Percentiles rank a stretch among this genome's conserved stretches.
Conservation (phyloP, 2,329 filamentous ascomycete species). For the Escovopsis weberi region DNA sequence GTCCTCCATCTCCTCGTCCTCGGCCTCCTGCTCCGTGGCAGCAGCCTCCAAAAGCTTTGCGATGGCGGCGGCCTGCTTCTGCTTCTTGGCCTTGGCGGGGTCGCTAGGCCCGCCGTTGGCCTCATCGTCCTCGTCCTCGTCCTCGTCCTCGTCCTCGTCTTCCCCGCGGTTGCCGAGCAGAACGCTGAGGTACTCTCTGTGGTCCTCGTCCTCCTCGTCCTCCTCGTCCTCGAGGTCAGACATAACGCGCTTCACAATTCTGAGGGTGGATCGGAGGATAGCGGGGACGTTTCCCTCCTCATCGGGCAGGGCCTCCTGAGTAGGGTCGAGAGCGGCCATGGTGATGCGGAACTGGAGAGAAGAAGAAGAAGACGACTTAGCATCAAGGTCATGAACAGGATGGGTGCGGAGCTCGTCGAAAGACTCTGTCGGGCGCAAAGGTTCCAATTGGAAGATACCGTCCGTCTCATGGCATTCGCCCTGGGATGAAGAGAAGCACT, state of each 20-base stretch:
- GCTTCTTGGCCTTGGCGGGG: constrained; percentile 77
- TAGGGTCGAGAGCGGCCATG: constrained; percentile 96
- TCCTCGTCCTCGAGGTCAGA: constrained; percentile 40
- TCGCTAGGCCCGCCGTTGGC: constrained; percentile 83
- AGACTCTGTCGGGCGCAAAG: no score
- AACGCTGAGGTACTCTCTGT: constrained; percentile 46
- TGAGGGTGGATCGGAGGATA: constrained; percentile 70
- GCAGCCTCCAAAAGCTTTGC: constrained; percentile 63
- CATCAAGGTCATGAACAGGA: no score
- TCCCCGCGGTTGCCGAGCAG: constrained; percentile 30
- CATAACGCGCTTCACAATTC: constrained; percentile 65
- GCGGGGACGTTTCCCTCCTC: constrained; percentile 45
- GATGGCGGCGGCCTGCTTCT: constrained; percentile 60
- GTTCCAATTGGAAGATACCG: no score
- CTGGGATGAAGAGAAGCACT: constrained; percentile 23
- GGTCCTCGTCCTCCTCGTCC: constrained; percentile 52
- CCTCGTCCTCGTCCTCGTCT: constrained; percentile 32
- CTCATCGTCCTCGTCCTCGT: constrained; percentile 48
- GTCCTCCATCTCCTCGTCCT: constrained; percentile 61
- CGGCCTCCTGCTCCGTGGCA: constrained; percentile 41
- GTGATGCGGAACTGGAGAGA: constrained; percentile 73
- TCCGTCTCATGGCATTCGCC: not conserved
- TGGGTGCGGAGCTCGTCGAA: no score
- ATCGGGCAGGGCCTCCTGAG: constrained; percentile 54
- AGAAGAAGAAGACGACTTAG: not conserved